phyloP scores from a whole-genome alignment of 352 stramenopile genomes.

The Pythium plurisporium region DNA sequence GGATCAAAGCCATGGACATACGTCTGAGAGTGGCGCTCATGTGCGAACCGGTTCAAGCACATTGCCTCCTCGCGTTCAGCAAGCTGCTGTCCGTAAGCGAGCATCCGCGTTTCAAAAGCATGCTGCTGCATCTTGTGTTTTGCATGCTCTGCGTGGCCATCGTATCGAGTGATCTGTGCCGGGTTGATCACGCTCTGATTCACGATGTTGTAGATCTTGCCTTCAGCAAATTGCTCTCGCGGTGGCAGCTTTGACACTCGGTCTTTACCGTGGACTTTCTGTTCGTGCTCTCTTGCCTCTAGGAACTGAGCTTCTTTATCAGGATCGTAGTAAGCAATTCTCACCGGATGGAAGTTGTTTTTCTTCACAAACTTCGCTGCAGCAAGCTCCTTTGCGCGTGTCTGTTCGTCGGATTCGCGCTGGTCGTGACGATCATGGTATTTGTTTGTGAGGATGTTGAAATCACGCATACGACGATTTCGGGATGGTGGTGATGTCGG shows the following conservation, averaged over 20 bases:
- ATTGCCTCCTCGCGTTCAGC: slow-evolving; percentile 35
- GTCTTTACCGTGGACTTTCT: slow-evolving; percentile 52
- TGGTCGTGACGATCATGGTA: slow-evolving; percentile 54
- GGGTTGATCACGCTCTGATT: slow-evolving; percentile 61
- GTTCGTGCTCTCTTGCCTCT: slow-evolving; percentile 27
- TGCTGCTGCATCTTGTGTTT: slow-evolving; percentile 66
- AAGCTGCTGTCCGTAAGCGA: slow-evolving; percentile 29
- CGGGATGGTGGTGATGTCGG: slow-evolving; percentile 20
- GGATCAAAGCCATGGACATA: slow-evolving; percentile 64
- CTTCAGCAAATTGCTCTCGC: slow-evolving; percentile 59
- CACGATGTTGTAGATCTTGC: slow-evolving; percentile 75
- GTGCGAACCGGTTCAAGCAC: slow-evolving; percentile 59
- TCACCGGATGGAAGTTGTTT: slow-evolving; percentile 59
- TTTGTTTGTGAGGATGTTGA: slow-evolving; percentile 79
- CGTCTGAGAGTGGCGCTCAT: slow-evolving; percentile 48
- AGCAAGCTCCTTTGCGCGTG: slow-evolving; percentile 41
- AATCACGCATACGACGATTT: slow-evolving; percentile 42
- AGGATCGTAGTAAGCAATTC: slow-evolving; percentile 51
- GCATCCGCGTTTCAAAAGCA: slow-evolving; percentile 51
- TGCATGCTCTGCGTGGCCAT: slow-evolving; percentile 36
- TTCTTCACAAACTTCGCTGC: slow-evolving; percentile 66
- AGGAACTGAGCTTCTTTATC: slow-evolving; percentile 54
- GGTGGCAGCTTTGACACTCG: slow-evolving; percentile 45
- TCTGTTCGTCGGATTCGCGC: slow-evolving; percentile 29
- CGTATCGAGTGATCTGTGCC: slow-evolving; percentile 32